Conservation (phyloP, 2,329 filamentous ascomycete genomes). For the Phaeosphaeria sp. region DNA sequence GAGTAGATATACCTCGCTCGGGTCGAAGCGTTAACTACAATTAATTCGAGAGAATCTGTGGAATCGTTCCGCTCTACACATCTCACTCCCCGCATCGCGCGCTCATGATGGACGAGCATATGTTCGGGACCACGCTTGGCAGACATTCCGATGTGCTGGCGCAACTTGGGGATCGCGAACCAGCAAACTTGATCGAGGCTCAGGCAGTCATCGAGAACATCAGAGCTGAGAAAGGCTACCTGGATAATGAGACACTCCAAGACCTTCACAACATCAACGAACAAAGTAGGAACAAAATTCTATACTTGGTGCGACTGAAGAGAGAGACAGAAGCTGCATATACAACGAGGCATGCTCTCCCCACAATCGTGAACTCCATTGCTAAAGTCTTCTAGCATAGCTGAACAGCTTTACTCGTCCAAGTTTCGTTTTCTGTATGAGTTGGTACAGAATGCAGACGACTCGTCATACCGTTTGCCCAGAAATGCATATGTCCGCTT, state of each 20-base stretch:
- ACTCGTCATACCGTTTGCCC: conserved; percentile 40
- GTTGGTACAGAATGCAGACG: conserved; percentile 54
- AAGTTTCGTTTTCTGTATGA: conserved; percentile 37
- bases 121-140: neutral
- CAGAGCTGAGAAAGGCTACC: conserved; percentile 20
- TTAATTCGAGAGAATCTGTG: too few species aligned
- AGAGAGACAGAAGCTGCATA: conserved; percentile 22
- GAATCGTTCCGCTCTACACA: too few species aligned
- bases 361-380: neutral
- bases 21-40: too few species aligned
- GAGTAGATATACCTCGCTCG: too few species aligned
- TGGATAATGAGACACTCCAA: conserved; percentile 15
- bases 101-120: neutral
- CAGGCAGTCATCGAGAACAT: conserved; percentile 21
- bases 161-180: conserved; percentile 21
- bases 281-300: conserved; percentile 8
- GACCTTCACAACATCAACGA: conserved; percentile 11
- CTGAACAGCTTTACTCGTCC: conserved; percentile 31
- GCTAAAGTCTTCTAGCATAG: conserved; percentile 14
- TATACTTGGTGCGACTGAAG: conserved; percentile 10
- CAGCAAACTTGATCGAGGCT: conserved; percentile 16
- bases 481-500: conserved; percentile 29
- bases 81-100: too few species aligned
- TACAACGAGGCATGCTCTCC: conserved; percentile 17
- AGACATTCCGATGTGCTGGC: neutral